phyloP scores from a whole-genome alignment of 345 rosid genomes.

The Linum lewisii region DNA sequence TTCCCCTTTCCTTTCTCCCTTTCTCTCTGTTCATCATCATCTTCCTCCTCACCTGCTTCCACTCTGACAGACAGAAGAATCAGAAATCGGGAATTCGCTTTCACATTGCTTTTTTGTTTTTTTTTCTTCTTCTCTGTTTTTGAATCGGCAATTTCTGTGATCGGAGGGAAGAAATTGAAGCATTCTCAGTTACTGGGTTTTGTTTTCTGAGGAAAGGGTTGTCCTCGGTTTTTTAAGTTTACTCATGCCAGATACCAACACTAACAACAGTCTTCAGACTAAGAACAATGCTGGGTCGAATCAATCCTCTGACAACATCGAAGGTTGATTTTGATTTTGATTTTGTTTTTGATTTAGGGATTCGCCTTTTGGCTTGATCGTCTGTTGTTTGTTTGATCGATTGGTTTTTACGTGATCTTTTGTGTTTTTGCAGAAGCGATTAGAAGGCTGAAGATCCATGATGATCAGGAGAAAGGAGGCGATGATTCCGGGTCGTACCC shows the following conservation, averaged over 20 bases:
- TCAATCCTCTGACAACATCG: constrained; percentile 47
- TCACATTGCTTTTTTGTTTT: constrained; percentile 2
- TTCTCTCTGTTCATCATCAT: not conserved
- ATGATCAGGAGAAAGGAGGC: constrained; percentile 30
- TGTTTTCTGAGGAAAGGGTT: not conserved
- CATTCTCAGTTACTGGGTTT: constrained; percentile 1
- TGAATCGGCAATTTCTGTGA: not conserved
- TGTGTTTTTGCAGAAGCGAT: constrained; percentile 33
- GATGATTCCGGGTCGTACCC: constrained; percentile 43
- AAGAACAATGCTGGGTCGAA: constrained; percentile 45
- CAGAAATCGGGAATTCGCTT: not conserved
- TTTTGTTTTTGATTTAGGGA: too few species aligned
- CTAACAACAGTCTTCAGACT: constrained; percentile 24
- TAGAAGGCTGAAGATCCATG: constrained; percentile 45
- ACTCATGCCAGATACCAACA: constrained; percentile 51
- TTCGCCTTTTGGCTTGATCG: not conserved
- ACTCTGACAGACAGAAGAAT: constrained; percentile 19
- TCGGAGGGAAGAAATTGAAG: not conserved
- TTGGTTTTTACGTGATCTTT: not conserved
- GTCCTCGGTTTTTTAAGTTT: constrained; percentile 7
- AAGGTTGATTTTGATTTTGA: too few species aligned
- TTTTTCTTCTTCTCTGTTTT: not conserved
- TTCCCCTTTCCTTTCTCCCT: not conserved
- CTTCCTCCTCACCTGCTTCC: not conserved
- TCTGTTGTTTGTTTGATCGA: not conserved